These are phyloP conservation scores for Penicillium sp. DNA, from an alignment of 2,329 filamentous ascomycete genomes.

Conservation along the genomic window DNA sequence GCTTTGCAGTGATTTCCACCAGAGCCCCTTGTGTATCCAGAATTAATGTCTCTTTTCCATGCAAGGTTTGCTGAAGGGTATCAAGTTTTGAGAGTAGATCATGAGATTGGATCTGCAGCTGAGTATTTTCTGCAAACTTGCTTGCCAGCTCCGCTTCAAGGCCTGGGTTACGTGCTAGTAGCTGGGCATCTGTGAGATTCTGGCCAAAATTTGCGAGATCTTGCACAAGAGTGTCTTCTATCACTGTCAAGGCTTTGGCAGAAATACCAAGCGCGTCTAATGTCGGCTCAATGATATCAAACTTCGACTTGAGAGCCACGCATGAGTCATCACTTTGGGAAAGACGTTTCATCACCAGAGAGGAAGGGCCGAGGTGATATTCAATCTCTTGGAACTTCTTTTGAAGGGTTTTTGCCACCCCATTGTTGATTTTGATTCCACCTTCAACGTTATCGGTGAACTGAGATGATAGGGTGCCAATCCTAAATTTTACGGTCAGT, in stretches of 20 bases:
- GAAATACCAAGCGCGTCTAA: constrained; percentile 19
- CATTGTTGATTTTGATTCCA: constrained; percentile 14
- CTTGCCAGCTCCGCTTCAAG: constrained; percentile 25
- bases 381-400: constrained; percentile 24
- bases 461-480: constrained; percentile 18
- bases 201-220: constrained; percentile 27
- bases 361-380: constrained; percentile 15
- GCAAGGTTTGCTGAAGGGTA: constrained; percentile 15
- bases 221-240: constrained; percentile 26
- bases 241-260: constrained; percentile 22
- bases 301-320: constrained; percentile 15
- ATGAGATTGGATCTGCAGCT: constrained; percentile 29
- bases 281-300: constrained; percentile 19
- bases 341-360: constrained; percentile 24
- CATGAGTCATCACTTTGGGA: constrained; percentile 17
- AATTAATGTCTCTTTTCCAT: constrained; percentile 21
- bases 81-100: constrained; percentile 16
- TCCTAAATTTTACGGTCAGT: constrained; percentile 14
- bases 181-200: constrained; percentile 20
- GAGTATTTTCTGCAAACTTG: constrained; percentile 22
- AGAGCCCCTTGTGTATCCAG: constrained; percentile 19
- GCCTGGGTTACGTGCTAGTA: constrained; percentile 16
- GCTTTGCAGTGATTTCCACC: constrained; percentile 14
- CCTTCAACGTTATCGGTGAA: constrained; percentile 17
- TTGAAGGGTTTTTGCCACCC: constrained; percentile 13